A percentile compares a stretch with the other conserved stretches of the same genome.
Conservation (phyloP, 257 asterid species). For the Thymus quinquecostatus region DNA sequence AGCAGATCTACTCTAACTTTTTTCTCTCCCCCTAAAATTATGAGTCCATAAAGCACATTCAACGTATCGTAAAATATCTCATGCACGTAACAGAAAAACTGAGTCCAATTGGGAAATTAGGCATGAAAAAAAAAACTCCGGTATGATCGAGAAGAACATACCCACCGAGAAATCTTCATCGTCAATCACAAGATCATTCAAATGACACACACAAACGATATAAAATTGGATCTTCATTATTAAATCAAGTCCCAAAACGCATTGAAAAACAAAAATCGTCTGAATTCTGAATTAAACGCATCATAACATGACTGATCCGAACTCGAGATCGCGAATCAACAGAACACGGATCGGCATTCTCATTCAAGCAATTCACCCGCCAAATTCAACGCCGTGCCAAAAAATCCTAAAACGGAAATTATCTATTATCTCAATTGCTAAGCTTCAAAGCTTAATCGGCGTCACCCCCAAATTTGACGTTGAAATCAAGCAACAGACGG, state of each 20-base stretch:
- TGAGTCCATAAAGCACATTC: conserved; percentile 1
- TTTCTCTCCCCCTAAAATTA: neutral
- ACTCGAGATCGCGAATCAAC: conserved; percentile 13
- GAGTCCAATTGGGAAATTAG: conserved; percentile 2
- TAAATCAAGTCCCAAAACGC: conserved; percentile 25
- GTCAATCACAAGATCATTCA: conserved; percentile 22
- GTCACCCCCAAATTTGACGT: conserved; percentile 5
- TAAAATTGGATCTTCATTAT: conserved; percentile 32
- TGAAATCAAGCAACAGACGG: conserved; percentile 6
- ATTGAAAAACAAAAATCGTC: neutral
- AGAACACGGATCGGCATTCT: conserved; percentile 22
- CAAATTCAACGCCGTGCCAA: conserved; percentile 23
- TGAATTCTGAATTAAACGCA: conserved; percentile 2
- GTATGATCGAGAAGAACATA: neutral
- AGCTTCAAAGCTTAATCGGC: conserved; percentile 22
- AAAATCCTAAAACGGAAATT: conserved; percentile 9
- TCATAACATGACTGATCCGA: conserved; percentile 29
- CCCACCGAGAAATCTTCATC: conserved; percentile 15
- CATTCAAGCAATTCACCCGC: conserved; percentile 27
- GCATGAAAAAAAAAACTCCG: neutral
- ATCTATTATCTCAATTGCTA: conserved; percentile 22
- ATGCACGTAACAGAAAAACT: conserved; percentile 1
- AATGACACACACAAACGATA: conserved; percentile 12
- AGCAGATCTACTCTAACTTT: neutral
- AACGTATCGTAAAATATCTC: neutral